Conservation (phyloP, 176 grass and related monocot genomes). For the Carex myosuroides region DNA sequence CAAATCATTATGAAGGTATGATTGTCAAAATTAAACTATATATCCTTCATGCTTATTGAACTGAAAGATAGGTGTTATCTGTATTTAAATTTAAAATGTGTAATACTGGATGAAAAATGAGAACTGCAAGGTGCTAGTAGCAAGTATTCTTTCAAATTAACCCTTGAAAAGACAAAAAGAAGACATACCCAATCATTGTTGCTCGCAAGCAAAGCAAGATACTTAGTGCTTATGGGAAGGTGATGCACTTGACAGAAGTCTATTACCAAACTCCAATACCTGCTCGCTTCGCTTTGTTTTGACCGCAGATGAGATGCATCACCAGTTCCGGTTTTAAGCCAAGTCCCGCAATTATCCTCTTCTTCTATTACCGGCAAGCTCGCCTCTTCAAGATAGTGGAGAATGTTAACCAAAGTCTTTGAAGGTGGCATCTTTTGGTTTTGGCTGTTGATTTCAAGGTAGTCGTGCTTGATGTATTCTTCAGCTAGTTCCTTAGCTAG, state of each 20-base stretch:
- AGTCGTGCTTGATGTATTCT: constrained; percentile 79
- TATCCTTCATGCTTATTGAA: not conserved
- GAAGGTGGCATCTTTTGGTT: constrained; percentile 39
- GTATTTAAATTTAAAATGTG: not conserved
- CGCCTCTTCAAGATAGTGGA: constrained; percentile 81
- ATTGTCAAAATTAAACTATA: not conserved
- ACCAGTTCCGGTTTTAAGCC: constrained; percentile 74
- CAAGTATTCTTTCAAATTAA: constrained; percentile 6
- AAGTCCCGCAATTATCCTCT: constrained; percentile 71
- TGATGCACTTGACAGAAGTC: constrained; percentile 73
- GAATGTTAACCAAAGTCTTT: constrained; percentile 49
- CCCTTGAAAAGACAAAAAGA: constrained; percentile 13
- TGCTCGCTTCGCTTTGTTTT: constrained; percentile 71
- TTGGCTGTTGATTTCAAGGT: constrained; percentile 64
- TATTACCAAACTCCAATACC: constrained; percentile 76
- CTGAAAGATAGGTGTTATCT: not conserved
- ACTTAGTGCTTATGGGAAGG: constrained; percentile 80
- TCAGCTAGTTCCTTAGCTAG: constrained; percentile 83
- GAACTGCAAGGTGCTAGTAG: not conserved
- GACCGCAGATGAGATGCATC: constrained; percentile 60
- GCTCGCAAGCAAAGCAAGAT: constrained; percentile 78
- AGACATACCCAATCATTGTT: constrained; percentile 93
- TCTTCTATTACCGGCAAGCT: constrained; percentile 69
- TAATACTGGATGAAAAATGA: not conserved
- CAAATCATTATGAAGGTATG: not conserved